Conservation (phyloP, 305 asterid genomes). For the Solanum hybrid region DNA sequence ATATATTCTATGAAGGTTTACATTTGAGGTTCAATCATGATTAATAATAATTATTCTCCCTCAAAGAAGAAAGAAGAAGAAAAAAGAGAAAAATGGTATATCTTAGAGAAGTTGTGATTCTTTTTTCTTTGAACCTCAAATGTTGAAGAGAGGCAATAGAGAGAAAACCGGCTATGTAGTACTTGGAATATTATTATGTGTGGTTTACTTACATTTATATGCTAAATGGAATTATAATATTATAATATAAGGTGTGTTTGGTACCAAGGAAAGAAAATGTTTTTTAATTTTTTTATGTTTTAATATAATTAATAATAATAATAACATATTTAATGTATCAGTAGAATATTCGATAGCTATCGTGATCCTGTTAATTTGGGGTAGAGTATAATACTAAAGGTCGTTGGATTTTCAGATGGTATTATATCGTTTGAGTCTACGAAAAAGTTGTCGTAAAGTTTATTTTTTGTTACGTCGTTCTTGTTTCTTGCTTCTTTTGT, state of each 20-base stretch:
- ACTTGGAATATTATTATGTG: slow-evolving; percentile 24
- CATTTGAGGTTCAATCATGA: slow-evolving; percentile 8
- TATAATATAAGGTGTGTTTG: slow-evolving; percentile 23
- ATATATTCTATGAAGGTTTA: neutral
- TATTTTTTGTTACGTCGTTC: too few relatives aligned
- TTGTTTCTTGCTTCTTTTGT: too few relatives aligned
- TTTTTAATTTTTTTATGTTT: neutral
- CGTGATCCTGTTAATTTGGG: neutral
- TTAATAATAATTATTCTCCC: neutral
- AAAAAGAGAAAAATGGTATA: slow-evolving; percentile 20
- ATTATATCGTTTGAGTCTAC: neutral
- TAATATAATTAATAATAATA: neutral
- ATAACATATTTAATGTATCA: neutral
- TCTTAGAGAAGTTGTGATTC: slow-evolving; percentile 33
- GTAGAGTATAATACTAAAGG: neutral
- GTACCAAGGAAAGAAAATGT: neutral
- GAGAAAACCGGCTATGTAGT: slow-evolving; percentile 32
- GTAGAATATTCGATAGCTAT: too few relatives aligned
- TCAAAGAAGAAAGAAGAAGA: neutral
- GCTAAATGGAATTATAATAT: slow-evolving; percentile 19
- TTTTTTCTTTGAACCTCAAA: slow-evolving; percentile 18
- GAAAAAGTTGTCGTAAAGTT: too few relatives aligned
- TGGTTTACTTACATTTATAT: neutral
- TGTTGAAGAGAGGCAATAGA: neutral
- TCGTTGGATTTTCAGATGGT: neutral